Conservation (phyloP, 2,329 filamentous ascomycete genomes). For the Paraconiothyrium brasiliense region DNA sequence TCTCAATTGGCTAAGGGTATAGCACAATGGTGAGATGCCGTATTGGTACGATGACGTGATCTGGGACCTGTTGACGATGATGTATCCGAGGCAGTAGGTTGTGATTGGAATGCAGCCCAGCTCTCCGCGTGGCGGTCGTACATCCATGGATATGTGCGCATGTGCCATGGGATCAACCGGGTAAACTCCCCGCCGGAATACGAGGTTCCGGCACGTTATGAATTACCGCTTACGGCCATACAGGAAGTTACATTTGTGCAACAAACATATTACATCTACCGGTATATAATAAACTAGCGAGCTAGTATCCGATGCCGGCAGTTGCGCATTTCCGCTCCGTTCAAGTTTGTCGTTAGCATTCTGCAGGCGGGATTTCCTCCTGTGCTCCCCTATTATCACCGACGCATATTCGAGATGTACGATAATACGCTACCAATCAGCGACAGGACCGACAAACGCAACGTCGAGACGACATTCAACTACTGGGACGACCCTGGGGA, state of each 20-base stretch:
- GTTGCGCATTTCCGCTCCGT: slow-evolving; percentile 18
- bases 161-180: slow-evolving; percentile 15
- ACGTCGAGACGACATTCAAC: slow-evolving; percentile 32
- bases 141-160: slow-evolving; percentile 20
- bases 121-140: slow-evolving; percentile 8
- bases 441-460: slow-evolving; percentile 18
- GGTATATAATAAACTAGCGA: background rate
- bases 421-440: slow-evolving; percentile 4
- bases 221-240: slow-evolving; percentile 19
- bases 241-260: background rate
- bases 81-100: background rate
- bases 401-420: slow-evolving; percentile 18
- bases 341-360: slow-evolving; percentile 1
- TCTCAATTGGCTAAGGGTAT: background rate
- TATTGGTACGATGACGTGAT: background rate
- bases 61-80: background rate
- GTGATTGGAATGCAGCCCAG: background rate
- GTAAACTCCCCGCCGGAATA: slow-evolving; percentile 22
- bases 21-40: background rate
- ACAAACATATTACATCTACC: background rate
- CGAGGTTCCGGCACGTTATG: slow-evolving; percentile 17
- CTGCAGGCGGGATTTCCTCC: background rate
- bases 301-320: slow-evolving; percentile 17
- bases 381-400: slow-evolving; percentile 6
- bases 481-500: slow-evolving; percentile 38